These are phyloP conservation scores for Cryomyces antarcticus DNA, from an alignment of 495 filamentous ascomycete genomes.

Conservation along the genomic window DNA sequence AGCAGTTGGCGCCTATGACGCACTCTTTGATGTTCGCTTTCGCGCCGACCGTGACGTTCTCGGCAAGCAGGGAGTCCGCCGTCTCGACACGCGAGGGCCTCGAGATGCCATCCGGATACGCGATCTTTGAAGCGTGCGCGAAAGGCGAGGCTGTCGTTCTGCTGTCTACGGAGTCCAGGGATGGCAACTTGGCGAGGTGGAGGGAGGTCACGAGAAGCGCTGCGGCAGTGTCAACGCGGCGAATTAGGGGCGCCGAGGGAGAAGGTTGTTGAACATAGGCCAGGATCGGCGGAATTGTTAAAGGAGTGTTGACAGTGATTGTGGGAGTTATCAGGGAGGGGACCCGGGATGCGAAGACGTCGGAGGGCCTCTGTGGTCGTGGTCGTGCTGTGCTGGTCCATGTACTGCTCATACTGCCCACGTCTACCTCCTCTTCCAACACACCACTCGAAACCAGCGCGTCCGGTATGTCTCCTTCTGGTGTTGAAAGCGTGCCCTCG, in stretches of 20 bases:
- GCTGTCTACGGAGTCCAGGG: conserved; percentile 26
- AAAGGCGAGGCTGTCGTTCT: conserved; percentile 39
- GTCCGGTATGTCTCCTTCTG: conserved; percentile 12
- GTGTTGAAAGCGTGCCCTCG: conserved; percentile 6
- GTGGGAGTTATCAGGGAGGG: neutral
- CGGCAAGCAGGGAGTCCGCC: conserved; percentile 59
- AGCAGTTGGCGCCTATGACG: conserved; percentile 69
- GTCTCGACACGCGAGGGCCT: conserved; percentile 51
- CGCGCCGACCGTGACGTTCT: conserved; percentile 69
- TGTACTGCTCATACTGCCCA: conserved; percentile 41
- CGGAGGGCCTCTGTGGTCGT: neutral
- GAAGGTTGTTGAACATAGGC: conserved; percentile 51
- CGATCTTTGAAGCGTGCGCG: conserved; percentile 57
- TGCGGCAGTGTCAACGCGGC: conserved; percentile 70
- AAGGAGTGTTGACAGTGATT: conserved; percentile 2
- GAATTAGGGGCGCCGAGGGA: conserved; percentile 35
- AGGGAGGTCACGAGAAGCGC: conserved; percentile 64
- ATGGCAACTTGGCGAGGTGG: conserved; percentile 58
- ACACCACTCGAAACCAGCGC: conserved; percentile 6
- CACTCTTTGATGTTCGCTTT: conserved; percentile 72
- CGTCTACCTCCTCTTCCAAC: conserved; percentile 30
- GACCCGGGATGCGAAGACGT: conserved; percentile 25
- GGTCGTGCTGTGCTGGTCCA: conserved; percentile 3
- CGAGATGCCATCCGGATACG: conserved; percentile 57
- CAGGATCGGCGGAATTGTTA: conserved; percentile 45